A percentile compares a stretch with the other conserved stretches of the same genome.
Evolutionary conservation across 768 basidiomycete genomes (phyloP).

Genomic region (Coprinopsis marcescibilis): DNA sequence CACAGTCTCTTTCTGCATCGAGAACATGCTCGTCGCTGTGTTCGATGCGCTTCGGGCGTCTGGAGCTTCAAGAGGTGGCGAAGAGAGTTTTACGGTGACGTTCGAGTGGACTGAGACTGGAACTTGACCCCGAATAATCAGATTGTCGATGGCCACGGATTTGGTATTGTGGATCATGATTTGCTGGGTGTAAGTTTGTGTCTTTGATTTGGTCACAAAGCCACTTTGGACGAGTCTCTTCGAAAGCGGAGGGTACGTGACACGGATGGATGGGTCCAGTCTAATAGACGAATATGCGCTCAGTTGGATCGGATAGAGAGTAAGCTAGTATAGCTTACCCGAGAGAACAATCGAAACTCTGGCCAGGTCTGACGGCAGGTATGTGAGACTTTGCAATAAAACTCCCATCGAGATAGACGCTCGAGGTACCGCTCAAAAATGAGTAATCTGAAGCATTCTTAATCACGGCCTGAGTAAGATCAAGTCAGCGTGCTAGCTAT

Average conservation of each 20-base stretch:
- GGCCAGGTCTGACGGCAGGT: constrained; percentile 34
- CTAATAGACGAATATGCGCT: constrained; percentile 15
- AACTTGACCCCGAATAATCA: constrained; percentile 36
- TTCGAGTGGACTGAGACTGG: constrained; percentile 28
- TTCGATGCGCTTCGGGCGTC: neutral
- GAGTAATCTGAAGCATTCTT: constrained; percentile 51
- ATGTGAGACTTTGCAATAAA: constrained; percentile 46
- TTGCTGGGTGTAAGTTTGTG: constrained; percentile 27
- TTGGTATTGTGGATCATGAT: constrained; percentile 38
- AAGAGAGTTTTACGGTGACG: neutral
- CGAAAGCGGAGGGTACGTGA: constrained; percentile 33
- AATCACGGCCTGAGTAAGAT: constrained; percentile 45
- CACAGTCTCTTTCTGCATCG: neutral
- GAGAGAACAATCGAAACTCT: constrained; percentile 39
- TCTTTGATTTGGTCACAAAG: constrained; percentile 29
- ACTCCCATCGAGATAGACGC: constrained; percentile 50
- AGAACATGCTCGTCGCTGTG: neutral
- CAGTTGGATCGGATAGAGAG: no score
- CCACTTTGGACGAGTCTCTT: constrained; percentile 29
- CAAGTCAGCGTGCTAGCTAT: no score
- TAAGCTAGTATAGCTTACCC: constrained; percentile 25
- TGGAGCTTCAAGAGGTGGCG: neutral
- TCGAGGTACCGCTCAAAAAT: constrained; percentile 41
- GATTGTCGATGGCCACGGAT: constrained; percentile 19
- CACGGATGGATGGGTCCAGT: constrained; percentile 33